Percentiles rank a stretch among this genome's conserved stretches.
Evolutionary conservation across 2,329 filamentous ascomycete species (phyloP).

Genomic region (Aspergillus hortae): DNA sequence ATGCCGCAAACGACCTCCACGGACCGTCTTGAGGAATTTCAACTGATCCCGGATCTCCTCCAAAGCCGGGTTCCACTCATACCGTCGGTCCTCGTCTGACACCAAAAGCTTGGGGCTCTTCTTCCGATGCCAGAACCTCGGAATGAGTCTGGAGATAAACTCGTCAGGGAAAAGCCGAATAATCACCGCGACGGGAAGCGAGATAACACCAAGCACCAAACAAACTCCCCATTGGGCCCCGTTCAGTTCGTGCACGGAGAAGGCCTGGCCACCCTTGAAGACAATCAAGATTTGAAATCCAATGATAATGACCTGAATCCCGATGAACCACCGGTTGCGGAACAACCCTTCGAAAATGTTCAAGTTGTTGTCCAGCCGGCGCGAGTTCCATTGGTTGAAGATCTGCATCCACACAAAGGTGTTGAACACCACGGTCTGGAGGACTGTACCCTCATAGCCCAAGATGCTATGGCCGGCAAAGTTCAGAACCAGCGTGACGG

Average conservation of each 20-base stretch:
- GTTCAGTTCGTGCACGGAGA: constrained; percentile 60
- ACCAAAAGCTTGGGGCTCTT: constrained; percentile 41
- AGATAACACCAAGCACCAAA: constrained; percentile 63
- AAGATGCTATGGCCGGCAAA: constrained; percentile 38
- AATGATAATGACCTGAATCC: constrained; percentile 63
- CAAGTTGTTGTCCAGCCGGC: constrained; percentile 43
- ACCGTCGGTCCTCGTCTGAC: constrained; percentile 45
- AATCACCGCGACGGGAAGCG: constrained; percentile 62
- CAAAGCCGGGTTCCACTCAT: constrained; percentile 58
- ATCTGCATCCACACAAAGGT: constrained; percentile 48
- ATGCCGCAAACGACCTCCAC: constrained; percentile 59
- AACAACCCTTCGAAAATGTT: constrained; percentile 44
- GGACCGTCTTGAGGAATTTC: constrained; percentile 60
- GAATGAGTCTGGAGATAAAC: constrained; percentile 45
- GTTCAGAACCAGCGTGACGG: constrained; percentile 45
- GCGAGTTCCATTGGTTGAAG: constrained; percentile 50
- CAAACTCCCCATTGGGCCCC: constrained; percentile 68
- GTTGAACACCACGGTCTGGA: constrained; percentile 42
- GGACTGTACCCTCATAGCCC: constrained; percentile 17
- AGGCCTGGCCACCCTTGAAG: constrained; percentile 65
- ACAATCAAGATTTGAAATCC: constrained; percentile 70
- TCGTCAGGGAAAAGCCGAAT: constrained; percentile 60
- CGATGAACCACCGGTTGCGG: constrained; percentile 49
- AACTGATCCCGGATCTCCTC: constrained; percentile 63
- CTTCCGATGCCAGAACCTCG: constrained; percentile 35